Base-by-base conservation (phyloP, 495 filamentous ascomycete species). In the Penicillium diatomitis region DNA sequence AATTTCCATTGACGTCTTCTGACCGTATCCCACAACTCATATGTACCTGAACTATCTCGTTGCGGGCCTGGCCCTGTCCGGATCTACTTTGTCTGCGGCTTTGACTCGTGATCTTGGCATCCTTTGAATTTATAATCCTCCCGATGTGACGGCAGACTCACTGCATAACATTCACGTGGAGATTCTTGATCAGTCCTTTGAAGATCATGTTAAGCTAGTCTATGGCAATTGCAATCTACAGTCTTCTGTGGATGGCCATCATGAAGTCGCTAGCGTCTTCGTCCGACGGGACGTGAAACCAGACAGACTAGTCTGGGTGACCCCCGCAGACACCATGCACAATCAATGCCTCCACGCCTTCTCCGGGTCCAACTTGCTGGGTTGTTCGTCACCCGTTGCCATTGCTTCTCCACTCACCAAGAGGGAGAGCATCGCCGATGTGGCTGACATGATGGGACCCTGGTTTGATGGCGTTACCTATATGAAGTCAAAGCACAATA, bases 401-500 rank as follows among this genome's bases (percentile, higher is more conserved):
- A 50, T 67, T 0, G 43, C 55, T 0, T 45, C 54, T 4, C 47
- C 57, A 0, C 40, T 63, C 4, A 27, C 10, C 7, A 56, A 55
- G 32, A 61, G 65, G 5, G 54, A 63, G 41, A 63, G 52, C n/a
- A 59, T 65, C 32, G 63, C 63, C 0, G 61, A 68, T 41, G 62
- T 66, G 28, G 61, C 65, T 8, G 83, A 87, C 54, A 58, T 65
- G n/a, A 67, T 64, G 60, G 83, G 83, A 0, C 80, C 83, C 0
- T 86, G 83, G 82, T 85, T 86, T 38, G 80, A 85, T 53, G 82
- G 83, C 4, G 80, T 87, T 10, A 73, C 72, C 32, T 74, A 81
- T 47, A 70, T 87, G 52, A 67, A 80, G 47, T 63, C 68, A 28
- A 80, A 77, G 53, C 65, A 80, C 32, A 67, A 75, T 12, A 61